Conservation (phyloP, 768 basidiomycete species). For the Calocybe indica region DNA sequence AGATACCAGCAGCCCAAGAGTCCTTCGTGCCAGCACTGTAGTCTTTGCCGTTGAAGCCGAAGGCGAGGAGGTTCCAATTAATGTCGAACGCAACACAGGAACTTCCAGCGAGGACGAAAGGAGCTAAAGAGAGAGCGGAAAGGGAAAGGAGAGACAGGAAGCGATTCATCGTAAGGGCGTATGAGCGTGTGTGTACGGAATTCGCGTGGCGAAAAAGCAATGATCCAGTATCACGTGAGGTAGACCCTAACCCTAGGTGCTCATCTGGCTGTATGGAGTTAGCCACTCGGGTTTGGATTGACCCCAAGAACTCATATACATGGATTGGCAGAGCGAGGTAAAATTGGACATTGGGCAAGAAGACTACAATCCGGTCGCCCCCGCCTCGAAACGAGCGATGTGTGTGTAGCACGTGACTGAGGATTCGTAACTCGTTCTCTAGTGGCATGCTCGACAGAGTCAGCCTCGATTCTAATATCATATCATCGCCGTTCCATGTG, state of each 20-base stretch:
- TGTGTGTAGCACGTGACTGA: too few species aligned
- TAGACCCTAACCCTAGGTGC: too few species aligned
- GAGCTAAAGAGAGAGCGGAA: slow-evolving; percentile 13
- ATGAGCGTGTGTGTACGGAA: background rate
- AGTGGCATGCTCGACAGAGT: too few species aligned
- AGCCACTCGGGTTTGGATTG: too few species aligned
- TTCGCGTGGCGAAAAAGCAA: slow-evolving; percentile 2
- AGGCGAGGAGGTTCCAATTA: slow-evolving; percentile 79
- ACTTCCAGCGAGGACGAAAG: slow-evolving; percentile 12
- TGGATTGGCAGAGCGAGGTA: too few species aligned
- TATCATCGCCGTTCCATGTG: too few species aligned
- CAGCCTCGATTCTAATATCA: too few species aligned
- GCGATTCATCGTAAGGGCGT: slow-evolving; percentile 8
- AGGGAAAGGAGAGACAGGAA: slow-evolving; percentile 8
- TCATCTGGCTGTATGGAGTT: too few species aligned
- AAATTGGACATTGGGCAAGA: too few species aligned
- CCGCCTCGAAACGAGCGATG: too few species aligned
- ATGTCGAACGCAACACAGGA: slow-evolving; percentile 75
- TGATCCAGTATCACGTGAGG: background rate
- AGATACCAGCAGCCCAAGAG: slow-evolving; percentile 57
- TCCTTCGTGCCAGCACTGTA: slow-evolving; percentile 71
- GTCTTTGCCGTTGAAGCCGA: slow-evolving; percentile 81
- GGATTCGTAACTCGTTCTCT: too few species aligned
- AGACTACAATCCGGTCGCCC: too few species aligned
- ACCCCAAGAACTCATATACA: background rate